Evolutionary conservation across 345 rosid genomes (phyloP), one percentile per base, ranked within the genome.

Genomic region (Carallia brachiata): DNA sequence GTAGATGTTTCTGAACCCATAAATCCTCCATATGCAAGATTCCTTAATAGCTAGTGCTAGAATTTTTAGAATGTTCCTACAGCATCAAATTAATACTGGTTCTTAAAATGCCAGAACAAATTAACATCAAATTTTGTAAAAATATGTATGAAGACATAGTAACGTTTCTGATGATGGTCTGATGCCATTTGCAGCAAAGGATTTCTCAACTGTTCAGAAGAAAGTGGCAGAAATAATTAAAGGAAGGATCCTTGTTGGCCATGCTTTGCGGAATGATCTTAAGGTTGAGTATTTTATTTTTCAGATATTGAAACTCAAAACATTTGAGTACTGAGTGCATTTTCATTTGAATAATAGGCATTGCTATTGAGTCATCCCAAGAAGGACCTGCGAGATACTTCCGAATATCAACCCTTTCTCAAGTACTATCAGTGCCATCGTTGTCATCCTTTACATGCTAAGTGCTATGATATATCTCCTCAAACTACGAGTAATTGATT

Each of bases 251-350:
- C 92, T 95, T 50, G 96, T 90, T 36, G 99, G 97, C 56, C 99
- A 90, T 72, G 97, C 99, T 64, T 81, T 95, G 84, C 90, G 84
- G 72, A 95, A 95, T 73, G 97, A 95, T 87, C 90, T 95, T 73
- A 92, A 88, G 99, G 99, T 91, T 68, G 67, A 48, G 4, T 59
- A 27, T 30, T 56, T 27, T 5, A 56, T 32, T 56, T 56, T 56
- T 27, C 17, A 3, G 15, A 44, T 44, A 44, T 44, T 56, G 34
- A 5, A 32, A n/a, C 15, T 1, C 6, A 4, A 12, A 61, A 53
- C 19, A 4, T 34, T 37, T n/a, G 58, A 27, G n/a, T 69, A 50
- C 50, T 10, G 63, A 66, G 16, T 53, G 55, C 16, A 56, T 75
- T 62, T 34, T 55, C 17, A 31, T 47, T 74, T 63, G 17, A 7